Base-by-base conservation (phyloP, 805 yeast species). In the Kodamaea hsintzibuensis region DNA sequence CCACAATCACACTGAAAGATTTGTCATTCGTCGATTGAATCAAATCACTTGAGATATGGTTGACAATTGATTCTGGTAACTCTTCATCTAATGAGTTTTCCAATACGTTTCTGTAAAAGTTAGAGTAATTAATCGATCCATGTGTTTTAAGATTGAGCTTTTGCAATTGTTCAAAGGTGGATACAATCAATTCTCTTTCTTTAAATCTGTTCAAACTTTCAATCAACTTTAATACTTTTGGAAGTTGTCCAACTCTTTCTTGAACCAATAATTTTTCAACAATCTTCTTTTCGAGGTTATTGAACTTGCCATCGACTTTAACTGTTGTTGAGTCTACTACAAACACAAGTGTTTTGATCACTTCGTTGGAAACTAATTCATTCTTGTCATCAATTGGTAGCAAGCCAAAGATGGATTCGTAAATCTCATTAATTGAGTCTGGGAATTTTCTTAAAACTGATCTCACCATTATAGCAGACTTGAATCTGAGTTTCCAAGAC, bases 401-500 rank as follows among this genome's bases (percentile, higher is more conserved):
- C 30, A 55, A 55, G 6, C 61, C 66, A 52, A 75, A 70, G 10
- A 72, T 63, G 1, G 53, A 43, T 2, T 63, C 54, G 52, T 75
- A 77, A 7, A 81, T 55, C 1, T 59, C 42, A 5, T 74, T 66
- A 14, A 82, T 60, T 1, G 64, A 53, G 1, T 55, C 51, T 1
- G 85, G 82, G 50, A 70, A 72, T 1, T 62, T 58, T 2, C 61
- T 62, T n/a, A 80, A 67, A 12, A 81, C 53, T 0, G 76, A 62
- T 14, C 74, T 65, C 7, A 80, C 61, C 35, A 84, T 61, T 30
- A 68, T 70, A 6, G 82, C 74, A 0, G 89, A 69, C 51, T 78
- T 79, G 42, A 81, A 71, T 55, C 95, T 72, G 16, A 88, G 68
- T 57, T 82, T 85, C 88, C 92, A 85, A 1, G 86, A 78, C 7